phyloP scores from a whole-genome alignment of 2,329 filamentous ascomycete species.

The Pseudogymnoascus sp. region DNA sequence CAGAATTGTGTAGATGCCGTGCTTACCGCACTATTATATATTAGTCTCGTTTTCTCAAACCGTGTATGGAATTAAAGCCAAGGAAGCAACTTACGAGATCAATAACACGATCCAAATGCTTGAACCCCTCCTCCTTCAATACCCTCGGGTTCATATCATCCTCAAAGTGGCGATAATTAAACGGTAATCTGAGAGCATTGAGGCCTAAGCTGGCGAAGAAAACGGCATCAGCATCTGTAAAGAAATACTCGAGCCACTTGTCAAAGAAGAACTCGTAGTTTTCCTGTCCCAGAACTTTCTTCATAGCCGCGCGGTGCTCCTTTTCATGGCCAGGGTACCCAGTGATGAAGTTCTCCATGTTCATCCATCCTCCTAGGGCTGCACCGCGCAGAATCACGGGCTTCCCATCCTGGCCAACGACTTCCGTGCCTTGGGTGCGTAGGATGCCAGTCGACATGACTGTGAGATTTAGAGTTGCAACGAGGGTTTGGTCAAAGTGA shows the following conservation, averaged over 20 bases:
- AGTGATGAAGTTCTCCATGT: slow-evolving; percentile 43
- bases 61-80: background rate
- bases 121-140: slow-evolving; percentile 38
- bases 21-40: slow-evolving; percentile 26
- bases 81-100: slow-evolving; percentile 24
- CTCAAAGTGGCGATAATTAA: slow-evolving; percentile 34
- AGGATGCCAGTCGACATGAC: slow-evolving; percentile 26
- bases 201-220: slow-evolving; percentile 39
- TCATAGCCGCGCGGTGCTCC: slow-evolving; percentile 38
- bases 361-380: slow-evolving; percentile 11
- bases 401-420: slow-evolving; percentile 30
- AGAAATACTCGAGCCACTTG: slow-evolving; percentile 40
- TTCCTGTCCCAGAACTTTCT: slow-evolving; percentile 36
- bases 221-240: slow-evolving; percentile 39
- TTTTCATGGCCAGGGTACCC: slow-evolving; percentile 41
- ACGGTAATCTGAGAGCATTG: slow-evolving; percentile 41
- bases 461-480: background rate
- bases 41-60: slow-evolving; percentile 15
- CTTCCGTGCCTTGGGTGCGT: slow-evolving; percentile 28
- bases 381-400: slow-evolving; percentile 12
- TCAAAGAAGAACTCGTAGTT: slow-evolving; percentile 44
- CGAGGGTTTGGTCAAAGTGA: background rate
- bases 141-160: slow-evolving; percentile 40
- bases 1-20: slow-evolving; percentile 43
- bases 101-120: slow-evolving; percentile 39